Percentiles rank a stretch among this genome's conserved stretches.
Conservation (phyloP, 1,284 basidiomycete species). For the Porogramme epimiltina region DNA sequence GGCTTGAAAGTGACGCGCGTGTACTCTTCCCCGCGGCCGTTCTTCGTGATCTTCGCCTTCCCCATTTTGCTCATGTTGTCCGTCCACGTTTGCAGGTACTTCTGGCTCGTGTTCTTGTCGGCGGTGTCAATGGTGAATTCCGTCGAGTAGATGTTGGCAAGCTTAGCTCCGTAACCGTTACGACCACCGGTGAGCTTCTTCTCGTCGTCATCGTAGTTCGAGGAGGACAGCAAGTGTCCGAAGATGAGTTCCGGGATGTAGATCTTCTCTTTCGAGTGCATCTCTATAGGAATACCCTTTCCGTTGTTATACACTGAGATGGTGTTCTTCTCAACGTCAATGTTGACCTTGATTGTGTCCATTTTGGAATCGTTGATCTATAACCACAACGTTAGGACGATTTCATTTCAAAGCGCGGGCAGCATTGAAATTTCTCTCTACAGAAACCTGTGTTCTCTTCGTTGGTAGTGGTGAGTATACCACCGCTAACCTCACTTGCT, state of each 20-base stretch:
- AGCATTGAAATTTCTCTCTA: too few species aligned
- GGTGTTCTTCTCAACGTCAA: slow-evolving; percentile 82
- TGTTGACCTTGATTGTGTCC: slow-evolving; percentile 87
- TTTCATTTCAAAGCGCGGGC: too few species aligned
- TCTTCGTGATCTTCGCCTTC: slow-evolving; percentile 92
- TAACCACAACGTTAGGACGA: too few species aligned
- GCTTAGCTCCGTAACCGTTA: slow-evolving; percentile 98
- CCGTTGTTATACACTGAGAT: slow-evolving; percentile 98
- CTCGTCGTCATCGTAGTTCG: slow-evolving; percentile 99
- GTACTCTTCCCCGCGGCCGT: slow-evolving; percentile 85
- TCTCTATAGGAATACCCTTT: slow-evolving; percentile 94
- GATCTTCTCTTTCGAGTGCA: slow-evolving; percentile 91
- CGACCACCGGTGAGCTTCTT: slow-evolving; percentile 98
- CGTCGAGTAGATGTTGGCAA: slow-evolving; percentile 97
- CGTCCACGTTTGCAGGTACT: slow-evolving; percentile 95
- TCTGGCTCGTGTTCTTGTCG: slow-evolving; percentile 84
- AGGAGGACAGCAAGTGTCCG: slow-evolving; percentile 92
- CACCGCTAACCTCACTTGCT: too few species aligned
- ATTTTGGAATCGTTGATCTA: slow-evolving; percentile 89
- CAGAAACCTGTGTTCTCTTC: too few species aligned
- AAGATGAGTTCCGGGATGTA: slow-evolving; percentile 99
- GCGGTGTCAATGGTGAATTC: slow-evolving; percentile 99
- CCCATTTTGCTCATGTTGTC: slow-evolving; percentile 92
- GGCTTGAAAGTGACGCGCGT: slow-evolving; percentile 96
- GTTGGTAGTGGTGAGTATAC: too few species aligned